These are phyloP conservation scores for Heterobasidion parviporum DNA, from an alignment of 1,284 basidiomycete species.

Conservation along the genomic window DNA sequence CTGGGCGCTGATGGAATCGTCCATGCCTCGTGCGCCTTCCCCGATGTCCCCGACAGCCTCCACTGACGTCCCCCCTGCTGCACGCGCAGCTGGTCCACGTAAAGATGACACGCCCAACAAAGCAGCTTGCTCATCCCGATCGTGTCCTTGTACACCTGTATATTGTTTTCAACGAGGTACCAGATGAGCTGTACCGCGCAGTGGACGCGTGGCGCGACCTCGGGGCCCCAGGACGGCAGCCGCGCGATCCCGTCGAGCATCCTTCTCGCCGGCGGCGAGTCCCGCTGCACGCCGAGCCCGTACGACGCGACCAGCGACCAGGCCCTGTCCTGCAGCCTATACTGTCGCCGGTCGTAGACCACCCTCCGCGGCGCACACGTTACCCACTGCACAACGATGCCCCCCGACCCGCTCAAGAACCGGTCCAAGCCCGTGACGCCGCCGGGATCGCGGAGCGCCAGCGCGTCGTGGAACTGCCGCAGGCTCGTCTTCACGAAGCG, in stretches of 20 bases:
- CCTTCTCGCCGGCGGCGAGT: not conserved
- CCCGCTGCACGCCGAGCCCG: not conserved
- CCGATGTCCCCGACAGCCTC: not conserved
- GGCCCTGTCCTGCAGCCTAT: not conserved
- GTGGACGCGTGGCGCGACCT: not conserved
- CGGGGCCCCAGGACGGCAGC: not conserved
- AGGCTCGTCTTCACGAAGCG: not conserved
- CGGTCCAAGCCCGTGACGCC: not conserved
- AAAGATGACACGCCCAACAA: not conserved
- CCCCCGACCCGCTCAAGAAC: not conserved
- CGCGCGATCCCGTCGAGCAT: not conserved
- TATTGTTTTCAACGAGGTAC: not conserved
- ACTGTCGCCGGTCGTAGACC: not conserved
- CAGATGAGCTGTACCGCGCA: not conserved
- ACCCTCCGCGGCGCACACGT: not conserved
- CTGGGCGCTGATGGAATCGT: not conserved
- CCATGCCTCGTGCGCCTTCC: not conserved
- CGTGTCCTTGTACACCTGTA: not conserved
- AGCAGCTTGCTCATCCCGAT: not conserved
- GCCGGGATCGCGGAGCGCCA: not conserved
- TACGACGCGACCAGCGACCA: not conserved
- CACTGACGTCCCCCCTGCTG: not conserved
- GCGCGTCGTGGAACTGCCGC: not conserved
- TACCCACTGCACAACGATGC: not conserved
- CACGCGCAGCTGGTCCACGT: not conserved